Base-by-base conservation (phyloP, 352 stramenopile genomes). In the Phytophthora lateralis region DNA sequence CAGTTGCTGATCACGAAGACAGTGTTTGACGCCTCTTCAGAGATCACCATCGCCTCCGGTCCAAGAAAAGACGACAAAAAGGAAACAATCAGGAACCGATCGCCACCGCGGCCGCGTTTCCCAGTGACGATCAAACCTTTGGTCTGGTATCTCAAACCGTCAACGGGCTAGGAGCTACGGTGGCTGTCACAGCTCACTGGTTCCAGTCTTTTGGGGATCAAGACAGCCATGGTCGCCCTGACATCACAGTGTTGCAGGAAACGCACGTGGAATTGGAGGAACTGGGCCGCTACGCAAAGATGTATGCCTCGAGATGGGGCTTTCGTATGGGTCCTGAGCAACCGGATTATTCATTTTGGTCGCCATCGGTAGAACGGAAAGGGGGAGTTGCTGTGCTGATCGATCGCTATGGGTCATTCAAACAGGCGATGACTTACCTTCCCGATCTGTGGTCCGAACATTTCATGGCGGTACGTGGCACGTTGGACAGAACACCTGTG, bases 101-200 rank as follows among this genome's bases (percentile, higher is more conserved):
- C 26, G n/a, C n/a, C n/a, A n/a, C n/a, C n/a, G n/a, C n/a, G n/a
- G n/a, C n/a, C n/a, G 6, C 6, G 26, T 8, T 9, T 30, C 26
- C 3, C 21, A 24, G 21, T 24, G 21, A 24, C 21, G 46, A 54
- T 4, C 46, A 42, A n/a, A 42, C 46, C 24, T 54, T 54, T 18
- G 46, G 46, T n/a, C 17, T 54, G 2, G 15, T 43, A 29, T 43
- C 46, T 4, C 46, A 54, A 54, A 54, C n/a, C 30, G 46, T 44
- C 5, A 54, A 54, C 29, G n/a, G n/a, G n/a, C n/a, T n/a, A n/a
- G n/a, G n/a, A 29, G 46, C 4, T 4, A 32, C 46, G 0, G 46
- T 1, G 4, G 9, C 7, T 4, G 45, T 9, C 6, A 11, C 12
- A 1, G 29, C 4, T n/a, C 10, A 15, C 3, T 53, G 29, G 45